Conservation (phyloP, 2,329 filamentous ascomycete genomes). For the Canariomyces notabilis region DNA sequence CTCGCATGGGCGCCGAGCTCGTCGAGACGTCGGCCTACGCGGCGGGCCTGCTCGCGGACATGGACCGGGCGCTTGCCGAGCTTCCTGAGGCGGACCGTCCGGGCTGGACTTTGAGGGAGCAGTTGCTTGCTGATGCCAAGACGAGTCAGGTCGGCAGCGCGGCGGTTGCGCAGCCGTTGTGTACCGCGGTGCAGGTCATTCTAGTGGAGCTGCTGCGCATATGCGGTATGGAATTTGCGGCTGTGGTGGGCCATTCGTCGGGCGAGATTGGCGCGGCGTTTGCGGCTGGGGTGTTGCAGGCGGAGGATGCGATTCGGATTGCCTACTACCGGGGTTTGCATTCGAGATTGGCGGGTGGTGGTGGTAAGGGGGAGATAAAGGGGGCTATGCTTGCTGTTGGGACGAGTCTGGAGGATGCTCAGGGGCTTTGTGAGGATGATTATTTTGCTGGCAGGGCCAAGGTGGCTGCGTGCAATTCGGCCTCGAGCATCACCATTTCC, state of each 20-base stretch:
- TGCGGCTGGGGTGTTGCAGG: slow-evolving; percentile 39
- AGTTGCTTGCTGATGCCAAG: slow-evolving; percentile 7
- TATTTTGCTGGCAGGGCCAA: slow-evolving; percentile 27
- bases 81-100: slow-evolving; percentile 11
- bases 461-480: slow-evolving; percentile 34
- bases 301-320: slow-evolving; percentile 37
- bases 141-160: slow-evolving; percentile 17
- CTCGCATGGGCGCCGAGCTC: slow-evolving; percentile 25
- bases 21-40: slow-evolving; percentile 9
- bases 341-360: slow-evolving; percentile 14
- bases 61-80: neutral
- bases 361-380: slow-evolving; percentile 6
- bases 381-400: slow-evolving; percentile 48
- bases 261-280: slow-evolving; percentile 49
- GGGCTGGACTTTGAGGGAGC: slow-evolving; percentile 11
- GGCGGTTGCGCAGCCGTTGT: slow-evolving; percentile 31
- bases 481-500: slow-evolving; percentile 34
- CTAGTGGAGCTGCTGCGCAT: slow-evolving; percentile 35
- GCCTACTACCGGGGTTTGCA: slow-evolving; percentile 43
- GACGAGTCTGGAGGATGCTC: slow-evolving; percentile 33
- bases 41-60: neutral
- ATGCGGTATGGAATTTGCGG: slow-evolving; percentile 29
- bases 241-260: slow-evolving; percentile 43
- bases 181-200: slow-evolving; percentile 36
- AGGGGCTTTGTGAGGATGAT: slow-evolving; percentile 19